These are phyloP conservation scores for Calocybe gangraenosa DNA, from an alignment of 768 basidiomycete genomes.

Conservation along the genomic window DNA sequence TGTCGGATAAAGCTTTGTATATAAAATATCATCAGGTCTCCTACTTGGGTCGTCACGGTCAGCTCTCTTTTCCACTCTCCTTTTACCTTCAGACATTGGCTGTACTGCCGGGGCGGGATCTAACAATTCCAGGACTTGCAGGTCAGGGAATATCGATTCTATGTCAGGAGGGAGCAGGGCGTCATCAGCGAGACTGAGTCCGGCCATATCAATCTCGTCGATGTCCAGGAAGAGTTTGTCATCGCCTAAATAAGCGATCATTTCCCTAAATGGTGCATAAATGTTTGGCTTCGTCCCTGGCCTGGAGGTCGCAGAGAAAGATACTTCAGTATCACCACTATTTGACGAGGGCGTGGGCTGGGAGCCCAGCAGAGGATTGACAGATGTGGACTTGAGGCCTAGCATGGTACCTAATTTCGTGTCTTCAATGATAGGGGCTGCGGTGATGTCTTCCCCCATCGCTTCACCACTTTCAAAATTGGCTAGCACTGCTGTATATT, in stretches of 20 bases:
- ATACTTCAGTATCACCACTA: slow-evolving; percentile 30
- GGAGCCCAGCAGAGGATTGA: slow-evolving; percentile 48
- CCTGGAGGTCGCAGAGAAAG: slow-evolving; percentile 29
- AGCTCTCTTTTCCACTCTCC: slow-evolving; percentile 55
- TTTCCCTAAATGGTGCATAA: slow-evolving; percentile 57
- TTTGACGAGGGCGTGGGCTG: slow-evolving; percentile 37
- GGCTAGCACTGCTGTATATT: slow-evolving; percentile 45
- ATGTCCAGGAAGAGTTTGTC: slow-evolving; percentile 48
- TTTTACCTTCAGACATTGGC: slow-evolving; percentile 36
- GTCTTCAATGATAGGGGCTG: slow-evolving; percentile 23
- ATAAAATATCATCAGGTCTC: slow-evolving; percentile 75
- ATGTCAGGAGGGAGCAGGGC: slow-evolving; percentile 37
- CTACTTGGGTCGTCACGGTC: slow-evolving; percentile 69
- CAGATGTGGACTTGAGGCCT: slow-evolving; percentile 54
- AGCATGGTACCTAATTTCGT: slow-evolving; percentile 25
- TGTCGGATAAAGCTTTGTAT: slow-evolving; percentile 70
- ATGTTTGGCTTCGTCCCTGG: slow-evolving; percentile 35
- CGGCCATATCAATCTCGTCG: slow-evolving; percentile 30
- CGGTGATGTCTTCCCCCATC: slow-evolving; percentile 5
- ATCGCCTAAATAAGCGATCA: slow-evolving; percentile 57
- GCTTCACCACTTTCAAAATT: slow-evolving; percentile 1
- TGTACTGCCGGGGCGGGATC: slow-evolving; percentile 37
- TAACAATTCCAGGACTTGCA: slow-evolving; percentile 56
- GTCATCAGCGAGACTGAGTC: slow-evolving; percentile 22
- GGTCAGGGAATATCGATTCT: slow-evolving; percentile 80